A percentile compares a stretch with the other conserved stretches of the same genome.
These are phyloP conservation scores for Thelonectria discophora DNA, from an alignment of 2,329 filamentous ascomycete genomes.

Conservation along the genomic window DNA sequence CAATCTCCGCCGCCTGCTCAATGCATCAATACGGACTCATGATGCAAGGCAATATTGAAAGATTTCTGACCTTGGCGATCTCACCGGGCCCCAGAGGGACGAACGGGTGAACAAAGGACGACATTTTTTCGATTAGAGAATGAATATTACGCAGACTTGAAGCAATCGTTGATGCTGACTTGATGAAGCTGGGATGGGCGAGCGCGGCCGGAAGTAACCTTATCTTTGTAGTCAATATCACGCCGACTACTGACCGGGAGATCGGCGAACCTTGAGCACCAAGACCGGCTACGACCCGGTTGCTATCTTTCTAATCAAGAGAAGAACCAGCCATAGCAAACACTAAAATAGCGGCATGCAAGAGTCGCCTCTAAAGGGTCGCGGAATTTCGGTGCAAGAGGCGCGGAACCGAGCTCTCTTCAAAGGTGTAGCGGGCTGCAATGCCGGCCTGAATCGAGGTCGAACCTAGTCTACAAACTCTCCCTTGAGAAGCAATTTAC, in stretches of 20 bases:
- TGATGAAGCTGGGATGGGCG: neutral
- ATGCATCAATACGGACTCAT: neutral
- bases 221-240: neutral
- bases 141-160: neutral
- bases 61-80: conserved; percentile 2
- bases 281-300: neutral
- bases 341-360: neutral
- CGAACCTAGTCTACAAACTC: too few relatives aligned
- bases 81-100: conserved; percentile 10
- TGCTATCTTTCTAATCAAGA: neutral
- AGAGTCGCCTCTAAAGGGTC: conserved; percentile 20
- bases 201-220: neutral
- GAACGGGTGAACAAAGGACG: conserved; percentile 4
- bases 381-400: neutral
- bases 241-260: neutral
- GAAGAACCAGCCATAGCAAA: neutral
- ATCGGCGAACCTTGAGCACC: conserved; percentile 1
- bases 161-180: neutral
- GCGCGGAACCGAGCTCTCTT: neutral
- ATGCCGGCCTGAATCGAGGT: too few relatives aligned
- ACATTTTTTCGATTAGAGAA: neutral
- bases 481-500: too few relatives aligned
- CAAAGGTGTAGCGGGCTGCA: neutral
- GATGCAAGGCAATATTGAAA: neutral
- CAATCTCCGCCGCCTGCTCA: conserved; percentile 38